Percentiles rank a stretch among this genome's conserved stretches.
These are phyloP conservation scores for Xylariaceae sp. DNA, from an alignment of 2,329 filamentous ascomycete species.

Conservation along the genomic window DNA sequence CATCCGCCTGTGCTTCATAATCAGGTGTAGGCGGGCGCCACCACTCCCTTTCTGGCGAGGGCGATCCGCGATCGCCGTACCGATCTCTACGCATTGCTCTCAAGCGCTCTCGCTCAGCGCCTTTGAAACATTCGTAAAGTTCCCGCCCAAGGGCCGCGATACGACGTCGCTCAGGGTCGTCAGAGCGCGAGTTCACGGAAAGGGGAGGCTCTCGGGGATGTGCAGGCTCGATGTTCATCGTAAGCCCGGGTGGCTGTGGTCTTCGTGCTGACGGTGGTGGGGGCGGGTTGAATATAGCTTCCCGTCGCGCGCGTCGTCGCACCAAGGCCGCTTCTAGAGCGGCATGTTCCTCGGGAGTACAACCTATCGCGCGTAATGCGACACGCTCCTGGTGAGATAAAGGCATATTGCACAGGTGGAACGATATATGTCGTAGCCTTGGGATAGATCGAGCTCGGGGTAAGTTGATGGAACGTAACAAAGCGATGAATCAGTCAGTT, in stretches of 20 bases:
- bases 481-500: no score
- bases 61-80: background rate
- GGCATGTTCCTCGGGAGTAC: slow-evolving; percentile 6
- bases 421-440: no score
- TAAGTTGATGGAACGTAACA: no score
- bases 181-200: background rate
- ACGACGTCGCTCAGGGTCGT: no score
- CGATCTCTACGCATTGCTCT: background rate
- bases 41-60: background rate
- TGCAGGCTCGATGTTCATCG: background rate
- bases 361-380: background rate
- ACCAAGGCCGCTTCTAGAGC: background rate
- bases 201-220: background rate
- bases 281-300: background rate
- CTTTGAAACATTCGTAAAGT: background rate
- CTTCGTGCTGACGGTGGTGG: no score
- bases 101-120: background rate
- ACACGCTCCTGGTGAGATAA: background rate
- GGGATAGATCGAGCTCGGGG: no score
- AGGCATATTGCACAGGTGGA: no score
- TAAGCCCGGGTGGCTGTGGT: background rate
- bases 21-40: no score
- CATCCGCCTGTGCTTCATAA: background rate
- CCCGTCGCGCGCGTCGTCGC: background rate
- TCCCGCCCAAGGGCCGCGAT: background rate